Evolutionary conservation across 106 monocot genomes (phyloP), one percentile per base, ranked within the genome.

Genomic region (Phalaenopsis equestris): DNA sequence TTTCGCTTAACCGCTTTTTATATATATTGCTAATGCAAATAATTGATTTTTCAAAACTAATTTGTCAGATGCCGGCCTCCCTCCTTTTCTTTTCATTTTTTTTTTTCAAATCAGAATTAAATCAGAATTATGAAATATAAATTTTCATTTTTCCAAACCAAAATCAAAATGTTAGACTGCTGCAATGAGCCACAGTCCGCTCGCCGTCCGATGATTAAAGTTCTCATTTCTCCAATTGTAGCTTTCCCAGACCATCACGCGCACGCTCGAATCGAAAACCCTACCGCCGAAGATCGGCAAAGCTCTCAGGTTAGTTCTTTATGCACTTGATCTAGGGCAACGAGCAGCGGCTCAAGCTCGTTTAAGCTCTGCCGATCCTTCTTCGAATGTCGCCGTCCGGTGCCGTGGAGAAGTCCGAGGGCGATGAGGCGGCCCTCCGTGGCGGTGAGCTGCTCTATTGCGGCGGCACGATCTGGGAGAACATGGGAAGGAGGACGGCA

Each of bases 401-500:
- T 17, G 72, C 72, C 7, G 46, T 24, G 10, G 85, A 87, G 83
- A 88, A 80, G 70, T 85, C 77, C 77, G 72, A 72, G 73, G 89
- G 86, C 84, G 75, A 23, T 72, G 82, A 49, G 82, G 76, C 76
- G 45, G 43, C 58, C 7, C 75, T n/a, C 56, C 48, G n/a, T 12
- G 84, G 82, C 14, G 94, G 98, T 6, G 98, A 98, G 91, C 87
- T 98, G n/a, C 86, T 98, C 16, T 98, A 84, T 88, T 98, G 90
- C 78, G 98, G 98, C 64, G 83, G 85, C 55, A 98, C 98, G n/a
- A 81, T 77, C 73, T 98, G 89, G 83, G 94, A 94, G 2, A 41
- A 77, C 21, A 82, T 98, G 80, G 92, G 92, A 30, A 87, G 89
- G 36, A 92, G 86, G 84, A 46, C 39, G 38, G 43, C 43, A 18